Percentiles rank a stretch among this genome's conserved stretches.
Evolutionary conservation across 2,329 filamentous ascomycete species (phyloP).

Genomic region (Parastagonospora avenae): DNA sequence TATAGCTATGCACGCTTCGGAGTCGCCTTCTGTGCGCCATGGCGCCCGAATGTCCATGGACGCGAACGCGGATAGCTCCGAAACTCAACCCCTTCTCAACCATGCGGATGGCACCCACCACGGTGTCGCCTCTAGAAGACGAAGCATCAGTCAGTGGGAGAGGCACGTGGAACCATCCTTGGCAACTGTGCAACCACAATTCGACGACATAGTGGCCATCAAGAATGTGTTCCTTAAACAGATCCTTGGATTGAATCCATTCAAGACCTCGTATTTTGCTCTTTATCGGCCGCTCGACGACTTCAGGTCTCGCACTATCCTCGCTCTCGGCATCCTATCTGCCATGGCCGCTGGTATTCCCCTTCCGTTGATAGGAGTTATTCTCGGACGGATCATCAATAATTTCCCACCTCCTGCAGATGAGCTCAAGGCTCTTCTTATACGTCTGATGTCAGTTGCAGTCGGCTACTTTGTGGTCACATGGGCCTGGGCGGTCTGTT

Average conservation of each 20-base stretch:
- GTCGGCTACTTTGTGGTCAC: constrained; percentile 57
- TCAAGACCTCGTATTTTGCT: constrained; percentile 56
- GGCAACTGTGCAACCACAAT: constrained; percentile 41
- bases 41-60: constrained; percentile 9
- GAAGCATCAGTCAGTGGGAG: constrained; percentile 35
- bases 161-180: constrained; percentile 43
- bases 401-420: constrained; percentile 55
- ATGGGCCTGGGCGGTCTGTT: constrained; percentile 56
- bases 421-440: constrained; percentile 49
- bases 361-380: constrained; percentile 66
- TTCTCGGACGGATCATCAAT: constrained; percentile 57
- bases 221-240: constrained; percentile 44
- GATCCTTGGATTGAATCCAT: constrained; percentile 50
- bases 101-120: constrained; percentile 24
- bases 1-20: constrained; percentile 7
- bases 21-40: constrained; percentile 4
- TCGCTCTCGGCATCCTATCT: constrained; percentile 42
- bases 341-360: constrained; percentile 63
- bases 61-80: constrained; percentile 18
- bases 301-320: constrained; percentile 43
- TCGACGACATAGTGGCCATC: constrained; percentile 34
- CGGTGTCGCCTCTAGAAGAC: constrained; percentile 19
- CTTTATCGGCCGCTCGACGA: constrained; percentile 54
- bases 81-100: constrained; percentile 25
- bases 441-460: constrained; percentile 53